These are phyloP conservation scores for Coemansia sp. DNA, from an alignment of 192 early-diverging fungal genomes.

Conservation along the genomic window DNA sequence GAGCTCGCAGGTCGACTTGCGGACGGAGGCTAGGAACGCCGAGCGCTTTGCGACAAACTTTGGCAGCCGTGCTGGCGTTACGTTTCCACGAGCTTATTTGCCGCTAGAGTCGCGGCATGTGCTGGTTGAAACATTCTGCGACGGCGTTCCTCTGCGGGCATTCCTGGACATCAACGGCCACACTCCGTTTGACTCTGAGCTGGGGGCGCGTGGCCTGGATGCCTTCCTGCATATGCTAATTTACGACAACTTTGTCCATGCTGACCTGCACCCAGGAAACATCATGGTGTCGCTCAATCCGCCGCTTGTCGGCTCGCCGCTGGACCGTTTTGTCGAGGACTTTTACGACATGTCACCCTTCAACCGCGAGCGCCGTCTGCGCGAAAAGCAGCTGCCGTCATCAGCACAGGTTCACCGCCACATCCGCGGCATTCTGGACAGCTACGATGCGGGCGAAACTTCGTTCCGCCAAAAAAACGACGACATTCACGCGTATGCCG, in stretches of 20 bases:
- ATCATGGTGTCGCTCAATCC: slow-evolving; percentile 80
- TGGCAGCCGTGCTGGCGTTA: slow-evolving; percentile 50
- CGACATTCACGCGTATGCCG: slow-evolving; percentile 26
- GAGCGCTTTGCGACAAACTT: slow-evolving; percentile 61
- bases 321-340: slow-evolving; percentile 52
- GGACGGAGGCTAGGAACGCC: slow-evolving; percentile 75
- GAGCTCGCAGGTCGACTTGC: slow-evolving; percentile 83
- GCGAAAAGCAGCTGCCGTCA: slow-evolving; percentile 17
- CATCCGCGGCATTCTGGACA: slow-evolving; percentile 19
- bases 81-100: slow-evolving; percentile 59
- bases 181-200: slow-evolving; percentile 67
- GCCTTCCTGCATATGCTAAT: slow-evolving; percentile 90
- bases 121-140: slow-evolving; percentile 81
- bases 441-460: slow-evolving; percentile 22
- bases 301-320: slow-evolving; percentile 55
- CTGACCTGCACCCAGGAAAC: slow-evolving; percentile 94
- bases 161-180: slow-evolving; percentile 65
- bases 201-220: slow-evolving; percentile 81
- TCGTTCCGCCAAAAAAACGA: slow-evolving; percentile 9
- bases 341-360: slow-evolving; percentile 53
- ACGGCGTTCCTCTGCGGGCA: slow-evolving; percentile 71
- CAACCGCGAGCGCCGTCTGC: slow-evolving; percentile 7
- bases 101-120: slow-evolving; percentile 61
- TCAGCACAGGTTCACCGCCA: slow-evolving; percentile 29
- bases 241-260: slow-evolving; percentile 92